A percentile compares a stretch with the other conserved stretches of the same genome.
phyloP scores from a whole-genome alignment of 495 filamentous ascomycete species.

The Saxophila tyrrhenica region DNA sequence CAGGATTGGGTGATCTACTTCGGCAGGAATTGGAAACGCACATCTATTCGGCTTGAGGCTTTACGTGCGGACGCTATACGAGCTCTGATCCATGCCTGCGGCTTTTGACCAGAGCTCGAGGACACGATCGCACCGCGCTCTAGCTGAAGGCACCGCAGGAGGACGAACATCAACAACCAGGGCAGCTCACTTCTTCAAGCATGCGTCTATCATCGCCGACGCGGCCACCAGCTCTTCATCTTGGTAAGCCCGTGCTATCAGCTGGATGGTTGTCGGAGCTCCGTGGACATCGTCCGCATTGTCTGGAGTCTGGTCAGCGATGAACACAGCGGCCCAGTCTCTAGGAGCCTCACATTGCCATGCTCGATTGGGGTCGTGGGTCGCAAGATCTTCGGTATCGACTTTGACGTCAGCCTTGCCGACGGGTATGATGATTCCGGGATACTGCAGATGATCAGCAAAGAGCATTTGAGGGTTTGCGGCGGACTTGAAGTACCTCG shows the following conservation, averaged over 20 bases:
- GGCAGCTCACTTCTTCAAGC: not conserved
- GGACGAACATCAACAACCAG: too few relatives aligned
- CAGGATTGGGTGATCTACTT: slow-evolving; percentile 9
- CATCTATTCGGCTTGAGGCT: too few relatives aligned
- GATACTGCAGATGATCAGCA: not conserved
- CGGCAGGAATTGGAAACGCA: too few relatives aligned
- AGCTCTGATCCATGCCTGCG: too few relatives aligned
- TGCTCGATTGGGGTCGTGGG: not conserved
- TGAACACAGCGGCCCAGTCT: too few relatives aligned
- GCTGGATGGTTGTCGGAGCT: not conserved
- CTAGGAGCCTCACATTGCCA: not conserved
- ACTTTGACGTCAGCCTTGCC: not conserved
- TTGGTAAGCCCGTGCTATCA: not conserved
- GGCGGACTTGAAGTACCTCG: not conserved
- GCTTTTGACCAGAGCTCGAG: too few relatives aligned
- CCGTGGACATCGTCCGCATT: not conserved
- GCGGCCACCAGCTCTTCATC: slow-evolving; percentile 1
- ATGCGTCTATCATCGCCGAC: not conserved
- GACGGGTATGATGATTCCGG: not conserved
- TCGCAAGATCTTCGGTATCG: not conserved
- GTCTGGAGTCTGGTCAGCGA: not conserved
- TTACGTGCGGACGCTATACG: too few relatives aligned
- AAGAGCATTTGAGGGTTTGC: not conserved
- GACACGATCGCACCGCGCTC: too few relatives aligned
- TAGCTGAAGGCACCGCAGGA: too few relatives aligned